Evolutionary conservation across 441 rosid species (phyloP), one percentile per base, ranked within the genome.

Genomic region (Gossypium davidsonii): DNA sequence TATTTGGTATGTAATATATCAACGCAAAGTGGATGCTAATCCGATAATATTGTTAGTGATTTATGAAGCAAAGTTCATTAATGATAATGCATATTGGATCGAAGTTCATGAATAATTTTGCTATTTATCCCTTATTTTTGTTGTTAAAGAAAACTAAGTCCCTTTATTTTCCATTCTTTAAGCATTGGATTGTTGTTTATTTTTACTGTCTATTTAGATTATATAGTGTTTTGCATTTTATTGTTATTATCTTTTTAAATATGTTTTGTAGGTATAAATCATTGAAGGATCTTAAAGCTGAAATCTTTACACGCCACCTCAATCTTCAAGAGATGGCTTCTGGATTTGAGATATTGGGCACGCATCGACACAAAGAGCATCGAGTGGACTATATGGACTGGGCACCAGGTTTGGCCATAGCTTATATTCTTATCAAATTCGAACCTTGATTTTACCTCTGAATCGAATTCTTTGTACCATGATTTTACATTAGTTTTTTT

Each of bases 321-420:
- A 77, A 85, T 84, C 77, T 91, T 64, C 87, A 82, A 83, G 97
- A 92, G 73, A 42, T 95, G 81, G 94, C 96, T 74, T 89, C 94
- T 62, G 99, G 98, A 44, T 92, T 83, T 83, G 94, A 94, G 84
- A 81, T 91, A 59, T 59, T 91, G 73, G 98, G 98, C 31, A 82
- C 88, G 85, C 99, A 91, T 83, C 88, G 99, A 14, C 90, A 95
- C 76, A 82, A 85, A 77, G 97, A 95, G 79, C 99, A 95, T 80
- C 88, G 99, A 44, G 89, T 87, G 73, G 99, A 95, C 75, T 90
- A 82, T 73, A 85, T 95, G 96, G 98, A 95, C 46, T 92, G 99
- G 98, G 99, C 94, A 80, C 98, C 99, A 90, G 99, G 99, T 94
- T 79, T 80, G 82, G 67, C 74, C 46, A 67, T 20, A 58, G 25